Percentiles rank a stretch among this genome's conserved stretches.
phyloP scores from a whole-genome alignment of 805 yeast genomes.

The Nematodospora valgi region DNA sequence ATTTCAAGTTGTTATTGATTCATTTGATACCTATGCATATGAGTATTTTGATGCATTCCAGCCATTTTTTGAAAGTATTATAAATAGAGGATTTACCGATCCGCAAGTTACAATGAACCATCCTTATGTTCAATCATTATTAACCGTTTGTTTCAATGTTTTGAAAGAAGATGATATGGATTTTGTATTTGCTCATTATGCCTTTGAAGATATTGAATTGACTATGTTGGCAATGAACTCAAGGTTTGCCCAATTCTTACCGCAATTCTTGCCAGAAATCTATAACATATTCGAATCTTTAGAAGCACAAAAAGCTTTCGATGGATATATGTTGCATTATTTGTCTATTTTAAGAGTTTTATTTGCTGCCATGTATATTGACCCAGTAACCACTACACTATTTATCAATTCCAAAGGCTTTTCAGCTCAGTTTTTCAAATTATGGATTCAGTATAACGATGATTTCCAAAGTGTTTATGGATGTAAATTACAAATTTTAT shows the following conservation, averaged over 20 bases:
- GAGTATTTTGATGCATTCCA: constrained; percentile 56
- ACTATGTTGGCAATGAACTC: constrained; percentile 28
- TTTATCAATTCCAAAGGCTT: constrained; percentile 36
- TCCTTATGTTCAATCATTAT: constrained; percentile 35
- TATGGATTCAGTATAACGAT: constrained; percentile 48
- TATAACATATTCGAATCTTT: constrained; percentile 30
- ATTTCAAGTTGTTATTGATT: constrained; percentile 44
- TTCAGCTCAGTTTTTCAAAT: constrained; percentile 36
- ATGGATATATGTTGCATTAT: constrained; percentile 43
- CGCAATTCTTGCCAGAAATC: constrained; percentile 33
- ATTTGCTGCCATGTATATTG: constrained; percentile 37
- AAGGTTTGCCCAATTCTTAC: constrained; percentile 30
- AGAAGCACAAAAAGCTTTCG: constrained; percentile 38
- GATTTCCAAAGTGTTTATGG: constrained; percentile 54
- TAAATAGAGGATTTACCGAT: constrained; percentile 47
- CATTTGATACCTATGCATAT: constrained; percentile 57
- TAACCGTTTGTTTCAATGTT: constrained; percentile 33
- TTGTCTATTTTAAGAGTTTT: constrained; percentile 42
- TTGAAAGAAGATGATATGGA: constrained; percentile 32
- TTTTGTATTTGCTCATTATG: constrained; percentile 37
- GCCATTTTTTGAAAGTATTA: constrained; percentile 55
- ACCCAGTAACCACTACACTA: constrained; percentile 34
- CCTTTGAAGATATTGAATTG: constrained; percentile 38
- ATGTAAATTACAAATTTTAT: constrained; percentile 49
- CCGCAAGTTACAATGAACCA: constrained; percentile 32